Percentiles rank a stretch among this genome's conserved stretches.
These are phyloP conservation scores for Phytopythium chamaehyphon DNA, from an alignment of 352 stramenopile genomes.

Conservation along the genomic window DNA sequence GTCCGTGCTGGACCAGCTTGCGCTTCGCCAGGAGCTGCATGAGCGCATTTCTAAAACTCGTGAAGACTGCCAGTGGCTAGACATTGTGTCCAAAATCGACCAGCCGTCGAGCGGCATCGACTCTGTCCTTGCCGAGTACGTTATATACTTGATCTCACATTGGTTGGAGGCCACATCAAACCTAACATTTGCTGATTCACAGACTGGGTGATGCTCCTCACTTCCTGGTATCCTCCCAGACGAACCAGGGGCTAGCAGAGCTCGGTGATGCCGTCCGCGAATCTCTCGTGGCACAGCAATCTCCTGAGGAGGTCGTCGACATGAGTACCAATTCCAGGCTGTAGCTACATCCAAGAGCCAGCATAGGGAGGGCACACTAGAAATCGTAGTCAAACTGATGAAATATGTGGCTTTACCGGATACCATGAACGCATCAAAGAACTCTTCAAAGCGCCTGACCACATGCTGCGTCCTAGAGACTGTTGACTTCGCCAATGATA, in stretches of 20 bases:
- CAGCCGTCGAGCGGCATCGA: slow-evolving; percentile 39
- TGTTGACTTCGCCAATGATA: slow-evolving; percentile 82
- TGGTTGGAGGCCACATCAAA: too few species aligned
- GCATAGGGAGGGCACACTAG: too few species aligned
- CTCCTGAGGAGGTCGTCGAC: neutral
- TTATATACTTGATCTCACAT: neutral
- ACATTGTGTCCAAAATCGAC: slow-evolving; percentile 87
- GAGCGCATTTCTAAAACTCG: slow-evolving; percentile 34
- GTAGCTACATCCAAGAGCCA: too few species aligned
- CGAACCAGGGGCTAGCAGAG: slow-evolving; percentile 68
- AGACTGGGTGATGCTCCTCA: slow-evolving; percentile 17
- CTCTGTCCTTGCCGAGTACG: slow-evolving; percentile 33
- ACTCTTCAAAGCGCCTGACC: neutral
- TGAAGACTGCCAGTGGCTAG: slow-evolving; percentile 63
- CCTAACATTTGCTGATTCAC: neutral
- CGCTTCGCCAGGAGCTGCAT: slow-evolving; percentile 70
- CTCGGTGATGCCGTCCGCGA: slow-evolving; percentile 51
- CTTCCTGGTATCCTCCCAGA: slow-evolving; percentile 62
- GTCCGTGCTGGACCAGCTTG: slow-evolving; percentile 49
- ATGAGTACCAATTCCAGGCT: neutral
- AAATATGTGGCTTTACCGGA: too few species aligned
- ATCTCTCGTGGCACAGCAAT: slow-evolving; percentile 28
- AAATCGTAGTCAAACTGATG: too few species aligned
- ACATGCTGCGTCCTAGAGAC: slow-evolving; percentile 34
- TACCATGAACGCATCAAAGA: too few species aligned